Evolutionary conservation across 2,329 filamentous ascomycete species (phyloP).

Genomic region (Cladosporium sp.): DNA sequence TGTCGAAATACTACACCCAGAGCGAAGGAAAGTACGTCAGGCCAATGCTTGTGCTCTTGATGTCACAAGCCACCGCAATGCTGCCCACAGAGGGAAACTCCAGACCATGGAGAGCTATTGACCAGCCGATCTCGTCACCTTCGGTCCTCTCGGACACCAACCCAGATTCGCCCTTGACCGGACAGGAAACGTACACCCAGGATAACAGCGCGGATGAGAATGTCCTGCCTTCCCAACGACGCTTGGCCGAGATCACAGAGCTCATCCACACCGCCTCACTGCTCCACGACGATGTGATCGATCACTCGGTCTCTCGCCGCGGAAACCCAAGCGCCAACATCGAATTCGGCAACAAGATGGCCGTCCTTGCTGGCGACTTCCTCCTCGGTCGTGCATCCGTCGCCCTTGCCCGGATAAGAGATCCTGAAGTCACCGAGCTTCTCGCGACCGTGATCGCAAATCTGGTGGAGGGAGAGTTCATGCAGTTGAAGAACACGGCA

Average conservation of each 20-base stretch:
- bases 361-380: constrained; percentile 95
- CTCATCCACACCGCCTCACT: constrained; percentile 95
- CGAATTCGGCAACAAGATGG: constrained; percentile 99
- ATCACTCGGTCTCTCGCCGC: constrained; percentile 80
- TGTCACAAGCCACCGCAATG: constrained; percentile 89
- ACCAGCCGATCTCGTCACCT: constrained; percentile 57
- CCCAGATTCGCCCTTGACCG: constrained; percentile 58
- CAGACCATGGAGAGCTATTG: constrained; percentile 39
- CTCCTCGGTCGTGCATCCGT: constrained; percentile 89
- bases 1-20: constrained; percentile 96
- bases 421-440: constrained; percentile 91
- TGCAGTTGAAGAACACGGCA: constrained; percentile 97
- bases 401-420: constrained; percentile 80
- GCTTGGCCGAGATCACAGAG: constrained; percentile 93
- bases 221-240: constrained; percentile 87
- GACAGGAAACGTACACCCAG: constrained; percentile 33
- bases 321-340: constrained; percentile 85
- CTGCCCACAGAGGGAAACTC: constrained; percentile 53
- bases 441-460: constrained; percentile 96
- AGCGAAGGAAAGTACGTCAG: constrained; percentile 95
- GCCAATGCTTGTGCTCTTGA: constrained; percentile 88
- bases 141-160: constrained; percentile 75
- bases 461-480: constrained; percentile 96
- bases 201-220: constrained; percentile 38
- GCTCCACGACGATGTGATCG: constrained; percentile 96